Evolutionary conservation across 257 asterid species (phyloP).

Genomic region (Solanum rostratum): DNA sequence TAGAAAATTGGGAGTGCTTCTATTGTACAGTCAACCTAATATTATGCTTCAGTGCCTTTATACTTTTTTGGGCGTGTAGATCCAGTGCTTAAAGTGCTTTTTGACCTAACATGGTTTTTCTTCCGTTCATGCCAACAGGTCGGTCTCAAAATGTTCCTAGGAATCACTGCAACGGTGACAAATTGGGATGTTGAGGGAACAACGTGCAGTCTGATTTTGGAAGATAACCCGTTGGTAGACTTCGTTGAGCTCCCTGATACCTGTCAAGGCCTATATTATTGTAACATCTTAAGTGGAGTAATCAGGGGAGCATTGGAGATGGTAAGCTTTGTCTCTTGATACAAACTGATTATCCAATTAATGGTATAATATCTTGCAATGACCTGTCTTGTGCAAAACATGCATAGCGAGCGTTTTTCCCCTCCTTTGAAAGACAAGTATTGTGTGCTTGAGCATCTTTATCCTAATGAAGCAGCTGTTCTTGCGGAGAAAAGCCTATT

Average conservation of each 20-base stretch:
- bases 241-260: constrained; percentile 97
- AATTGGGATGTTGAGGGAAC: constrained; percentile 87
- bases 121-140: constrained; percentile 29
- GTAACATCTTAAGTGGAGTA: constrained; percentile 93
- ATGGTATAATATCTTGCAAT: neutral
- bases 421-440: neutral
- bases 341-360: neutral
- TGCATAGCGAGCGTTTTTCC: neutral
- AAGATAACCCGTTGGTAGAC: constrained; percentile 90
- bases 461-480: too few species aligned
- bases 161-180: constrained; percentile 68
- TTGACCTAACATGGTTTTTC: neutral
- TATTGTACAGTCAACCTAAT: neutral
- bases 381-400: neutral
- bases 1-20: neutral
- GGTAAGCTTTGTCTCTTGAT: constrained; percentile 59
- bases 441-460: neutral
- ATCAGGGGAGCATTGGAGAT: constrained; percentile 93
- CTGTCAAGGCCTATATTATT: constrained; percentile 88
- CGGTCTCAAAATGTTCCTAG: constrained; percentile 82
- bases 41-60: neutral
- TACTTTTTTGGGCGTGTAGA: neutral
- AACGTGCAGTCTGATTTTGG: constrained; percentile 85
- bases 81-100: neutral
- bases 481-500: too few species aligned